Base-by-base conservation (phyloP, 345 rosid species). In the Laguncularia racemosa region DNA sequence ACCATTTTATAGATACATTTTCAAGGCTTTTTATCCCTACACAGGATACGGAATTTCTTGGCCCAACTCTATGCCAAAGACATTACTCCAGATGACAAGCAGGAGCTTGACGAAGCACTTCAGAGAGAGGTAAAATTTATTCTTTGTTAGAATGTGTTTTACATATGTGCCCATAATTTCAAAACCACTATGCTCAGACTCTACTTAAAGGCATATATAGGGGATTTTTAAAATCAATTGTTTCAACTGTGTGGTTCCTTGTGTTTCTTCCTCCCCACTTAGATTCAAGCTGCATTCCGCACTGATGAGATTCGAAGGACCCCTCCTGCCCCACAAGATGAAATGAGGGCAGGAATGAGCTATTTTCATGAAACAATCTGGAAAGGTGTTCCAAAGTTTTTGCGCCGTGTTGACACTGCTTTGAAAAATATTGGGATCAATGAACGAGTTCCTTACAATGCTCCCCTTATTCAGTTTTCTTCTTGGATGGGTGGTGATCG, bases 401-500 rank as follows among this genome's bases (percentile, higher is more conserved):
- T 95, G 72, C 97, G 99, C 6, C 95, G 99, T 38, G 82, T 95
- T 65, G 99, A 95, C 76, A 95, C 99, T 7, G 97, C 96, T 68
- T 78, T 95, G 77, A 90, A 90, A 72, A 95, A 88, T 69, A 84
- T 95, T 16, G 99, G 99, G 61, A 88, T 95, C 56, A 70, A 81
- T 59, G 97, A 95, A 54, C 86, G 97, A 16, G 81, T 95, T 56
- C 99, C 99, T 53, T 95, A 95, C 68, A 95, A 95, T 73, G 99
- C 97, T 6, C 99, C 99, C 19, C 80, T 95, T 21, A 95, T 95
- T 64, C 99, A 95, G 54, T 95, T 95, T 75, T 90, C 99, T 57
- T 95, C 99, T 16, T 95, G 97, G 99, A 93, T 95, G 99, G 99
- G 99, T 19, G 99, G 99, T 48, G 97, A 95, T 69, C 99, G 97